Percentiles rank a stretch among this genome's conserved stretches.
Conservation (phyloP, 1,139 yeast genomes). For the Cylindricascospora bacillispora region DNA sequence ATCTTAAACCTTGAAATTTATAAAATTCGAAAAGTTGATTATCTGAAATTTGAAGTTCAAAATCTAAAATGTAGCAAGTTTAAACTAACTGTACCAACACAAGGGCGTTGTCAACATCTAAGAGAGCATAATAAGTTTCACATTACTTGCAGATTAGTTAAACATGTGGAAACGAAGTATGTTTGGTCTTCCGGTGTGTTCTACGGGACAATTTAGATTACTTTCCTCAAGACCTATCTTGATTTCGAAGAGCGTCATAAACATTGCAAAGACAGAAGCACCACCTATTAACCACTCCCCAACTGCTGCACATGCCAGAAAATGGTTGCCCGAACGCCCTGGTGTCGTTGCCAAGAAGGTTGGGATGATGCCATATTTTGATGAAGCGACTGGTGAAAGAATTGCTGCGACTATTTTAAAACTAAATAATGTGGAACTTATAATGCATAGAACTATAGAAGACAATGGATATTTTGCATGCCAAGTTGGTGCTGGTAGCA, state of each 20-base stretch:
- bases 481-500: slow-evolving; percentile 76
- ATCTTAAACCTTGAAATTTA: too few relatives aligned
- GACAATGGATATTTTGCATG: slow-evolving; percentile 76
- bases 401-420: slow-evolving; percentile 77
- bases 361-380: slow-evolving; percentile 85
- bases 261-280: slow-evolving; percentile 16
- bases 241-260: slow-evolving; percentile 14
- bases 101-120: too few relatives aligned
- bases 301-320: slow-evolving; percentile 48
- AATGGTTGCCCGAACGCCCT: slow-evolving; percentile 59
- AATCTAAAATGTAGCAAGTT: too few relatives aligned
- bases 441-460: slow-evolving; percentile 52
- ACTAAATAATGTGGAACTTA: slow-evolving; percentile 78
- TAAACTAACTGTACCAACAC: too few relatives aligned
- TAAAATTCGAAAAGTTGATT: too few relatives aligned
- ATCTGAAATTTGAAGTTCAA: too few relatives aligned
- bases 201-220: too few relatives aligned
- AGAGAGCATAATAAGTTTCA: too few relatives aligned
- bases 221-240: slow-evolving; percentile 9
- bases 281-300: slow-evolving; percentile 41
- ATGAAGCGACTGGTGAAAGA: slow-evolving; percentile 51
- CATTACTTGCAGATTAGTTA: too few relatives aligned
- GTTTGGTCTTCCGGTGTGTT: too few relatives aligned
- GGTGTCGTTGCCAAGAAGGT: slow-evolving; percentile 75
- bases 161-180: too few relatives aligned